Evolutionary conservation across 495 filamentous ascomycete genomes (phyloP).

Genomic region (Cairneyella variabilis): DNA sequence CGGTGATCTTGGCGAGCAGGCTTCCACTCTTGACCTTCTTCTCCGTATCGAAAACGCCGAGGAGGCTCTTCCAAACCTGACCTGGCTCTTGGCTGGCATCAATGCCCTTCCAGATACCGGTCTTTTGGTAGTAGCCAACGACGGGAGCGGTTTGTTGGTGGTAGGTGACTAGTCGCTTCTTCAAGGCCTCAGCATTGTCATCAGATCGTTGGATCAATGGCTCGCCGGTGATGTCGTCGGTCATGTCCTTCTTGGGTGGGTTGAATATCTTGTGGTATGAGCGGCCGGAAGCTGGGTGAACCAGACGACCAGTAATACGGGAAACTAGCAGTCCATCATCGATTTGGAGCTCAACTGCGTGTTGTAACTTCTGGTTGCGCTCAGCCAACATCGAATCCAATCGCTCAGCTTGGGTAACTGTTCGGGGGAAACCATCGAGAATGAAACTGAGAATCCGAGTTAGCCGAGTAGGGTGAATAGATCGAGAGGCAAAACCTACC

Average conservation of each 20-base stretch:
- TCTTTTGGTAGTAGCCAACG: slow-evolving; percentile 92
- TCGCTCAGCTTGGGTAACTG: slow-evolving; percentile 89
- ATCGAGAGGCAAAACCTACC: slow-evolving; percentile 53
- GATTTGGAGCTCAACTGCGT: slow-evolving; percentile 95
- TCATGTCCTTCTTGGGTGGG: slow-evolving; percentile 93
- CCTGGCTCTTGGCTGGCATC: slow-evolving; percentile 97
- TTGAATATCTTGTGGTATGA: slow-evolving; percentile 98
- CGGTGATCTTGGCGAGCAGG: slow-evolving; percentile 44
- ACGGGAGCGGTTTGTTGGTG: slow-evolving; percentile 92
- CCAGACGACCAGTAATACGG: slow-evolving; percentile 91
- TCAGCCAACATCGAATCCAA: slow-evolving; percentile 84
- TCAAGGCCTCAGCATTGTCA: slow-evolving; percentile 95
- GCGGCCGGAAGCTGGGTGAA: slow-evolving; percentile 93
- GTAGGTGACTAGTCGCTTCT: slow-evolving; percentile 91
- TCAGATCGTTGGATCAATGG: slow-evolving; percentile 93
- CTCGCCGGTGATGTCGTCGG: slow-evolving; percentile 94
- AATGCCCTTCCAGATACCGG: slow-evolving; percentile 92
- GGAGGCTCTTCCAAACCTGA: slow-evolving; percentile 88
- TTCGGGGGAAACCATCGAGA: slow-evolving; percentile 96
- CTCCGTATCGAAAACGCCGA: slow-evolving; percentile 64
- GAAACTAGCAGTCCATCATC: slow-evolving; percentile 89
- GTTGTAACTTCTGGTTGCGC: slow-evolving; percentile 76
- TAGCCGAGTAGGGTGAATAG: not conserved
- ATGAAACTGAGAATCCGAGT: slow-evolving; percentile 68
- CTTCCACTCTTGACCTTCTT: slow-evolving; percentile 47